Conservation (phyloP, 805 yeast genomes). For the Hemisphaericaspora nanyangensis region DNA sequence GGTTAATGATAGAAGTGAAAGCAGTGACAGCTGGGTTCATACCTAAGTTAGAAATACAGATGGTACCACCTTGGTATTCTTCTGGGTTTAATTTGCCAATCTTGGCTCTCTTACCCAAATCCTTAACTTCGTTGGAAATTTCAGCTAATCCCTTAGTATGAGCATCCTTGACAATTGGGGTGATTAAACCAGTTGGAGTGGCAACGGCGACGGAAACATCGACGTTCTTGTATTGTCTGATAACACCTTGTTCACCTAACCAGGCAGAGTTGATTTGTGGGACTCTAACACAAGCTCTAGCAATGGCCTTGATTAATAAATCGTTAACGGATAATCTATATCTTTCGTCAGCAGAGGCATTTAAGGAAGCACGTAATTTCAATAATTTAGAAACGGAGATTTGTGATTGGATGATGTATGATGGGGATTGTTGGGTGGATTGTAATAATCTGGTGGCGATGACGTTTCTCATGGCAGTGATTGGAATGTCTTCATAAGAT, state of each 20-base stretch:
- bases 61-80: slow-evolving; percentile 99
- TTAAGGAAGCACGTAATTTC: slow-evolving; percentile 87
- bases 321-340: slow-evolving; percentile 93
- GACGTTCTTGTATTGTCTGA: slow-evolving; percentile 86
- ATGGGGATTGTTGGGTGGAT: slow-evolving; percentile 85
- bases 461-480: slow-evolving; percentile 89
- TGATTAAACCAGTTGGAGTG: slow-evolving; percentile 94
- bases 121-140: slow-evolving; percentile 84
- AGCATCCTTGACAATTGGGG: slow-evolving; percentile 91
- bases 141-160: slow-evolving; percentile 79
- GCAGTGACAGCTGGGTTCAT: slow-evolving; percentile 92
- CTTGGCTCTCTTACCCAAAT: slow-evolving; percentile 93
- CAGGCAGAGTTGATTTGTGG: slow-evolving; percentile 95
- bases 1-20: slow-evolving; percentile 97
- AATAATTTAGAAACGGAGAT: slow-evolving; percentile 85
- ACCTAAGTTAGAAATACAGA: slow-evolving; percentile 97
- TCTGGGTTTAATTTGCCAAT: slow-evolving; percentile 89
- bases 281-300: slow-evolving; percentile 83
- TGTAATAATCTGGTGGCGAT: slow-evolving; percentile 85
- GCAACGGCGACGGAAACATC: slow-evolving; percentile 99
- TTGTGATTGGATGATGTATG: slow-evolving; percentile 85
- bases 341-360: slow-evolving; percentile 78
- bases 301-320: slow-evolving; percentile 88
- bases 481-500: slow-evolving; percentile 75
- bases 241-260: slow-evolving; percentile 83